Evolutionary conservation across 495 filamentous ascomycete species (phyloP).

Genomic region (Neurospora sp.): DNA sequence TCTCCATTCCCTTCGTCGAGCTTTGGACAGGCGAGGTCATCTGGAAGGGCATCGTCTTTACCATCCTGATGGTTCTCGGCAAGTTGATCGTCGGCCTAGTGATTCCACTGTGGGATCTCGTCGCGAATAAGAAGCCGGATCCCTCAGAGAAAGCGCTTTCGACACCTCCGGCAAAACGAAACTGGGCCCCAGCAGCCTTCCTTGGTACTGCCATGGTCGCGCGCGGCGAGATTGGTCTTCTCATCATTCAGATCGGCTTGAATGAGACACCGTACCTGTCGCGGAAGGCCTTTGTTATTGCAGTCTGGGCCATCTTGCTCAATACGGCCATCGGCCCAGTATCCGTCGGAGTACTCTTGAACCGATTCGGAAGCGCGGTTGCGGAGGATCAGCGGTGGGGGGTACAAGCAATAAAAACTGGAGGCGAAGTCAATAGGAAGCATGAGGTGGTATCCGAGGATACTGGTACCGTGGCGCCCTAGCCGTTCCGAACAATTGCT

Average conservation of each 20-base stretch:
- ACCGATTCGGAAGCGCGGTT: constrained; percentile 18
- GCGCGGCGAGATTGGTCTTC: constrained; percentile 68
- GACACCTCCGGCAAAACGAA: background rate
- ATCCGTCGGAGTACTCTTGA: constrained; percentile 51
- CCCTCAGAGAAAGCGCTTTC: background rate
- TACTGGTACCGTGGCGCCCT: background rate
- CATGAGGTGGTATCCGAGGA: background rate
- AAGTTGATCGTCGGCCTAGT: constrained; percentile 56
- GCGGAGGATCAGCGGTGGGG: constrained; percentile 16
- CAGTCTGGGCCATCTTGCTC: constrained; percentile 65
- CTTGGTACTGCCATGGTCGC: constrained; percentile 52
- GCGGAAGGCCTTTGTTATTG: constrained; percentile 46
- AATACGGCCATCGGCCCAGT: constrained; percentile 68
- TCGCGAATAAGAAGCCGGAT: background rate
- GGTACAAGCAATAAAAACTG: constrained; percentile 1
- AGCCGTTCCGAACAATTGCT: background rate
- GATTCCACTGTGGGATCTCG: constrained; percentile 35
- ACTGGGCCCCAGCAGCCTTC: constrained; percentile 15
- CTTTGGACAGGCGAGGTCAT: constrained; percentile 55
- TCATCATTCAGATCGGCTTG: constrained; percentile 58
- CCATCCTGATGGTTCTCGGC: constrained; percentile 55
- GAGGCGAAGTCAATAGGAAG: background rate
- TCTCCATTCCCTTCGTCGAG: constrained; percentile 62
- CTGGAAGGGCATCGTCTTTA: constrained; percentile 66
- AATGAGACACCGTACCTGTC: constrained; percentile 18